Evolutionary conservation across 2,329 filamentous ascomycete genomes (phyloP).

Genomic region (Proliferodiscus dingleyae): DNA sequence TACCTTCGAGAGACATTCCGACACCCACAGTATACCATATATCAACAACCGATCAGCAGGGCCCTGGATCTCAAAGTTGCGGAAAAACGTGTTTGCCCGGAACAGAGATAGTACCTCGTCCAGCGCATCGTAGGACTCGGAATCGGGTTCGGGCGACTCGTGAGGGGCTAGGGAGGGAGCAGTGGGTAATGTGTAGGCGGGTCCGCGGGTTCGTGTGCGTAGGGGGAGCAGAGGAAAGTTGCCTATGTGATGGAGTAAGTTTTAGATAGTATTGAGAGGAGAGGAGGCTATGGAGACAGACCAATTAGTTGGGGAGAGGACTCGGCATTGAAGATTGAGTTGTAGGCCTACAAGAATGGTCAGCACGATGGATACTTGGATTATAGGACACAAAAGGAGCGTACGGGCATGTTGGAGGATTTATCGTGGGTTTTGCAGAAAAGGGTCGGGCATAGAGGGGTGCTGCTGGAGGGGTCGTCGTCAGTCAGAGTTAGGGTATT

Average conservation of each 20-base stretch:
- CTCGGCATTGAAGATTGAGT: slow-evolving; percentile 91
- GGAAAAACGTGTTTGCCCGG: slow-evolving; percentile 97
- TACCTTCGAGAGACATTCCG: slow-evolving; percentile 85
- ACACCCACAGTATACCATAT: slow-evolving; percentile 93
- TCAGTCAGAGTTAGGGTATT: background rate
- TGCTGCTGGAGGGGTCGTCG: slow-evolving; percentile 7
- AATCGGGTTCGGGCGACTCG: slow-evolving; percentile 68
- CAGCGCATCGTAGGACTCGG: slow-evolving; percentile 91
- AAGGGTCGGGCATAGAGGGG: background rate
- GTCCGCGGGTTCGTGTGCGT: slow-evolving; percentile 91
- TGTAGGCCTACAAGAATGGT: slow-evolving; percentile 68
- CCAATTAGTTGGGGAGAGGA: slow-evolving; percentile 54
- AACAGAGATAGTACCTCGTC: slow-evolving; percentile 92
- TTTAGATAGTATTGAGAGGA: background rate
- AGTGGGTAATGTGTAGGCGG: slow-evolving; percentile 78
- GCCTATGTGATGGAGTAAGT: slow-evolving; percentile 58
- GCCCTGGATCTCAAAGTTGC: slow-evolving; percentile 98
- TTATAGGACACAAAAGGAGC: background rate
- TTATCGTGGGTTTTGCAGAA: background rate
- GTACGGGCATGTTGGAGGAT: slow-evolving; percentile 15
- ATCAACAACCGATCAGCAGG: slow-evolving; percentile 90
- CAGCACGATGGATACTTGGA: background rate
- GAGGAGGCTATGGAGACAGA: background rate
- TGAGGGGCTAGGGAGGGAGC: slow-evolving; percentile 39
- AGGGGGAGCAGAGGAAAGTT: slow-evolving; percentile 95